phyloP scores from a whole-genome alignment of 441 rosid genomes.

The Geranium incanum region DNA sequence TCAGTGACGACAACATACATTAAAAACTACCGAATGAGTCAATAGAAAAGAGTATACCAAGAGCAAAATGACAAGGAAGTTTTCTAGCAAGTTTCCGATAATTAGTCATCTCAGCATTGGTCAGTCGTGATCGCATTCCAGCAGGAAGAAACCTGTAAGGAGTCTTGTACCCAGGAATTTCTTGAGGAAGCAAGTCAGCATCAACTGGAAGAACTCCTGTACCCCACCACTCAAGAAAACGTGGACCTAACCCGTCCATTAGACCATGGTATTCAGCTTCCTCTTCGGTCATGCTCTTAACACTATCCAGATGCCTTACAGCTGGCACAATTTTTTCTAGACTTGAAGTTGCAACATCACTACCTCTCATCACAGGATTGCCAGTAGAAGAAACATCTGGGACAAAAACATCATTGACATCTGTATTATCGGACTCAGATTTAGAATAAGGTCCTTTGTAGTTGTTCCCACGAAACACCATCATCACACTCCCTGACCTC shows the following conservation, averaged over 20 bases:
- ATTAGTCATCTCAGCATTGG: constrained; percentile 92
- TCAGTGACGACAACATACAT: constrained; percentile 17
- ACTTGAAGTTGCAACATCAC: constrained; percentile 24
- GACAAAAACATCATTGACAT: constrained; percentile 49
- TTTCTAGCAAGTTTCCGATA: constrained; percentile 77
- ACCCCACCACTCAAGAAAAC: constrained; percentile 97
- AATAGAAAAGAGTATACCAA: constrained; percentile 48
- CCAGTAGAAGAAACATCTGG: constrained; percentile 64
- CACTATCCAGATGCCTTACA: constrained; percentile 25
- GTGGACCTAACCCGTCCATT: constrained; percentile 84
- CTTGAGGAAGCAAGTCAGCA: constrained; percentile 84
- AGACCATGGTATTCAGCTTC: constrained; percentile 67
- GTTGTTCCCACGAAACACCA: constrained; percentile 73
- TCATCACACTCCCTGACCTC: constrained; percentile 97
- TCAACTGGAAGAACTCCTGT: constrained; percentile 91
- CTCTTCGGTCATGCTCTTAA: constrained; percentile 56
- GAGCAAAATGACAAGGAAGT: constrained; percentile 95
- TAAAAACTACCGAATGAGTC: constrained; percentile 14
- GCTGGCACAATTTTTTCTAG: constrained; percentile 34
- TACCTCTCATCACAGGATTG: constrained; percentile 22
- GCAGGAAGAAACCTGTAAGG: constrained; percentile 95
- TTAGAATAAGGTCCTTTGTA: constrained; percentile 60
- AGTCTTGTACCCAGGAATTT: constrained; percentile 72
- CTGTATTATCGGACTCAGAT: constrained; percentile 29
- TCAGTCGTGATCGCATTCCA: constrained; percentile 82